Evolutionary conservation across 129 eudicot genomes (phyloP), one percentile per base, ranked within the genome.

Genomic region (Escallonia rubra): DNA sequence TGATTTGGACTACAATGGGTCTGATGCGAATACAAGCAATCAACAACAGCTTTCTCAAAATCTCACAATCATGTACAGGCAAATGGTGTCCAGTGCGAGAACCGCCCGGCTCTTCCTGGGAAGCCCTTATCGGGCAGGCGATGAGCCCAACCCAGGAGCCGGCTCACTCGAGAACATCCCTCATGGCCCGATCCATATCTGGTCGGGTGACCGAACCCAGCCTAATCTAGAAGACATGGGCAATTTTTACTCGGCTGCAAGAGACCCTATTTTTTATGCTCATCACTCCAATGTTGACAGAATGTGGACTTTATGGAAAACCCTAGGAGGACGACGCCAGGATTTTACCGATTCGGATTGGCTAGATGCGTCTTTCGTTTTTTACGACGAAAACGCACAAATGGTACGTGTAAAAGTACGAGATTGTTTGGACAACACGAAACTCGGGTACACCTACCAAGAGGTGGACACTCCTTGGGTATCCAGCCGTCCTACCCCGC

Each of bases 371-470:
- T 65, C 83, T 1, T 87, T 75, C 41, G 53, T 87, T 2, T 87
- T 87, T 46, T 87, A 87, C 54, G 87, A 87, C 47, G 87, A 87
- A 61, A 81, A 81, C 7, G 75, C 77, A 7, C 69, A 78, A 8
- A 67, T 77, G 48, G 85, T 81, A 0, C 64, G 85, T 38, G 85
- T 87, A 1, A 78, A 65, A 43, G 85, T 81, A 0, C 44, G 73
- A 16, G 90, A 87, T 57, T 68, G 78, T 68, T 46, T 84, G 70
- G 86, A 81, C 59, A 59, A 52, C 4, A 59, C 52, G n/a, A 73
- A 65, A 34, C 69, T 87, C 1, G 95, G 90, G 10, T 87, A 78
- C 13, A 54, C 4, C 1, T 87, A 80, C 64, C 85, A 81, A 58
- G 61, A 69, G 10, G 76, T 84, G 7, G 79, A 72, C 0, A 50